Conservation (phyloP, 2,329 filamentous ascomycete species). For the Rachicladosporium sp. region DNA sequence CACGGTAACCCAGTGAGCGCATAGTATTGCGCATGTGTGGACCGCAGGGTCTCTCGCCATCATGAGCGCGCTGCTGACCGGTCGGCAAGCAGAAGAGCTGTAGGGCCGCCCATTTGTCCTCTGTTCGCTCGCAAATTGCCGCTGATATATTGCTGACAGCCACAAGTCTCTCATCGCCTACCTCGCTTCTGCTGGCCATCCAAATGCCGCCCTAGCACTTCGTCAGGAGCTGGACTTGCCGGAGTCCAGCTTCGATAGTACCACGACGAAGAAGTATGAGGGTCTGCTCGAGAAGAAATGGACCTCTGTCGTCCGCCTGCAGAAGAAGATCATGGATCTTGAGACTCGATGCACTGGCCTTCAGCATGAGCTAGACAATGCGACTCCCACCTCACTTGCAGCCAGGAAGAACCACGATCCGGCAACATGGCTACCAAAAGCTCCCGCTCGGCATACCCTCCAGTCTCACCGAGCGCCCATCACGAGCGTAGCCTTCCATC, state of each 20-base stretch:
- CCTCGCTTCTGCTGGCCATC: constrained; percentile 59
- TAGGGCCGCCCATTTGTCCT: constrained; percentile 37
- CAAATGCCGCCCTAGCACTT: constrained; percentile 56
- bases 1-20: not conserved
- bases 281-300: constrained; percentile 94
- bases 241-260: constrained; percentile 57
- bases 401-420: constrained; percentile 75
- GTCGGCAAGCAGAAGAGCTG: constrained; percentile 80
- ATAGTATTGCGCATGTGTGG: constrained; percentile 2
- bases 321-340: constrained; percentile 97
- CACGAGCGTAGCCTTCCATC: constrained; percentile 84
- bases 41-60: constrained; percentile 16
- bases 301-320: constrained; percentile 86
- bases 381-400: constrained; percentile 61
- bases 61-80: constrained; percentile 66
- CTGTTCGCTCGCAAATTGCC: constrained; percentile 5
- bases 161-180: constrained; percentile 94
- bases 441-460: constrained; percentile 67
- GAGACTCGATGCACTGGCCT: constrained; percentile 61
- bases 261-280: constrained; percentile 87
- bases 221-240: constrained; percentile 65
- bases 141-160: constrained; percentile 38
- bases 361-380: constrained; percentile 73
- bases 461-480: constrained; percentile 75
- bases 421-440: constrained; percentile 68